A percentile compares a stretch with the other conserved stretches of the same genome.
Evolutionary conservation across 2,329 filamentous ascomycete species (phyloP).

Genomic region (Ophiostoma perfectum): DNA sequence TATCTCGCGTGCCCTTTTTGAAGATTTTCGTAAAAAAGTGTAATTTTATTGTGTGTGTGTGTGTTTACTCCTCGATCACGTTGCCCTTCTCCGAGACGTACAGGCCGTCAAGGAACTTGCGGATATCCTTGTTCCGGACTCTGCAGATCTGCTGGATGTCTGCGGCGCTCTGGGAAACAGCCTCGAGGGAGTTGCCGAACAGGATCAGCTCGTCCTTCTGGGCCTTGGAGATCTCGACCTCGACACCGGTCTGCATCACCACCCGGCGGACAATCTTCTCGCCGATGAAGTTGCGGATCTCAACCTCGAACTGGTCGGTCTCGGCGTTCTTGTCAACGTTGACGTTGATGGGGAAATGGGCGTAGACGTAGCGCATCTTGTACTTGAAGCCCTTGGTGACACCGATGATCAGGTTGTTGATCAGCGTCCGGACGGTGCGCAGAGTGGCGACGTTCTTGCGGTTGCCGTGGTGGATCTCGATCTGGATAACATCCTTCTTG

Average conservation of each 20-base stretch:
- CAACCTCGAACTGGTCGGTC: constrained; percentile 81
- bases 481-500: constrained; percentile 80
- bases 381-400: constrained; percentile 99
- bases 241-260: constrained; percentile 81
- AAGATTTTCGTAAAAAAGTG: constrained; percentile 17
- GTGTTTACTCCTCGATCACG: constrained; percentile 63
- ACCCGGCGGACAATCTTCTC: constrained; percentile 98
- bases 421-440: constrained; percentile 94
- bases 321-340: constrained; percentile 96
- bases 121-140: constrained; percentile 99
- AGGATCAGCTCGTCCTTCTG: constrained; percentile 98
- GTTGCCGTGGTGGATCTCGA: constrained; percentile 96
- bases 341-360: constrained; percentile 99
- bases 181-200: constrained; percentile 90
- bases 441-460: constrained; percentile 98
- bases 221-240: constrained; percentile 81
- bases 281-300: constrained; percentile 99
- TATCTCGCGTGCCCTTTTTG: constrained; percentile 15
- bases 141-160: constrained; percentile 99
- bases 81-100: constrained; percentile 99
- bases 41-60: constrained; percentile 12
- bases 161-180: constrained; percentile 94
- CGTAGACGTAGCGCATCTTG: constrained; percentile 99
- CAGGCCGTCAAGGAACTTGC: constrained; percentile 99
- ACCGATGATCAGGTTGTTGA: constrained; percentile 98